Conservation (phyloP, 2,329 filamentous ascomycete genomes). For the Claviceps quebecensis region DNA sequence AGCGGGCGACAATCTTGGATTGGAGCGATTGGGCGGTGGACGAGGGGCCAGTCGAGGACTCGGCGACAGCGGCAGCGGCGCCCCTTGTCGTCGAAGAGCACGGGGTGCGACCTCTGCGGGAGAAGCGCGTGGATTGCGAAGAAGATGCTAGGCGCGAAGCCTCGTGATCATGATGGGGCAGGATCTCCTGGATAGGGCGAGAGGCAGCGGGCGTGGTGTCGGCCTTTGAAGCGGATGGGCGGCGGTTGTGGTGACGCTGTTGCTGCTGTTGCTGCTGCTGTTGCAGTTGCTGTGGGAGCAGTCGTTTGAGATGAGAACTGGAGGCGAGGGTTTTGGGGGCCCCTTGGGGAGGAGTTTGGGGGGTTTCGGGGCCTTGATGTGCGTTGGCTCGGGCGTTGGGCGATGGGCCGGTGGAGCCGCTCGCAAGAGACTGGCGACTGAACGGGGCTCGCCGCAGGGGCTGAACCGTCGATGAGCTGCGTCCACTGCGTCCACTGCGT, state of each 20-base stretch:
- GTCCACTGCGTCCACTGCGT: background rate
- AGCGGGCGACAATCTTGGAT: constrained; percentile 36
- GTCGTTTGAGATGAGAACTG: constrained; percentile 3
- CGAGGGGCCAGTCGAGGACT: constrained; percentile 15
- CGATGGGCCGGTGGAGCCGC: background rate
- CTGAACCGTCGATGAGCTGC: background rate
- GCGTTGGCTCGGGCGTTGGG: constrained; percentile 6
- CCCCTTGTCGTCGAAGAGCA: constrained; percentile 32
- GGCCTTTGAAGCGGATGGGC: constrained; percentile 24
- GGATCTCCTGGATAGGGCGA: constrained; percentile 28
- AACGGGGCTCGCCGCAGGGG: background rate
- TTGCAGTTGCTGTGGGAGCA: constrained; percentile 11
- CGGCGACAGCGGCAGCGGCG: constrained; percentile 28
- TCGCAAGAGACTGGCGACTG: background rate
- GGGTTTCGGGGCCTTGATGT: constrained; percentile 5
- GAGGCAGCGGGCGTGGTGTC: background rate
- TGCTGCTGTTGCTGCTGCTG: constrained; percentile 8
- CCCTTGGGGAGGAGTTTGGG: constrained; percentile 4
- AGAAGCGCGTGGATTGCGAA: constrained; percentile 44
- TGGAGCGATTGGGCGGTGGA: constrained; percentile 20
- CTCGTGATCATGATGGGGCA: constrained; percentile 58
- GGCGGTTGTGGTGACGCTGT: constrained; percentile 23
- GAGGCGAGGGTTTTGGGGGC: background rate
- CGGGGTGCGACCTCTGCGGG: constrained; percentile 42
- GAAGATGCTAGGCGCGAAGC: constrained; percentile 49